phyloP scores from a whole-genome alignment of 805 yeast species.

The Candida easanensis region DNA sequence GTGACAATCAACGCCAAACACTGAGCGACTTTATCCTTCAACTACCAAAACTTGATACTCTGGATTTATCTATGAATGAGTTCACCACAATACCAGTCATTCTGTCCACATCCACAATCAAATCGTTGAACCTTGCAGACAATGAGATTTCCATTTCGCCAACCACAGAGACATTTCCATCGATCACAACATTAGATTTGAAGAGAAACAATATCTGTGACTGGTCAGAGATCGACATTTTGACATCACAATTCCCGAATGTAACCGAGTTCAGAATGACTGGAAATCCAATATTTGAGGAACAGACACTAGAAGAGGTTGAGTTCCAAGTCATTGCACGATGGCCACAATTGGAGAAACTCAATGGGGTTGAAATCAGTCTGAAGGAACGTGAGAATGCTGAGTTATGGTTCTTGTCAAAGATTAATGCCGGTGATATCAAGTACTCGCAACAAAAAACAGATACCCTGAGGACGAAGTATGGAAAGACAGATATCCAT shows the following conservation, averaged over 20 bases:
- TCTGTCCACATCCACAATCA: conserved; percentile 4
- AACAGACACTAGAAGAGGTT: conserved; percentile 21
- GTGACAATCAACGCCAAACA: conserved; percentile 24
- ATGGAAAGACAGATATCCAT: conserved; percentile 28
- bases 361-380: conserved; percentile 59
- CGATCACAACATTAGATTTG: conserved; percentile 42
- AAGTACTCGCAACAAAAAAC: conserved; percentile 20
- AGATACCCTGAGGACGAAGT: conserved; percentile 1
- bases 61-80: conserved; percentile 14
- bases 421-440: conserved; percentile 34
- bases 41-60: conserved; percentile 2
- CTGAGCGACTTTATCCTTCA: conserved; percentile 5
- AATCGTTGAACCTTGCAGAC: conserved; percentile 14
- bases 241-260: conserved; percentile 38
- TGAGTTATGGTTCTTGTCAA: conserved; percentile 63
- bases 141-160: conserved; percentile 25
- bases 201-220: conserved; percentile 43
- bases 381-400: conserved; percentile 53
- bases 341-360: conserved; percentile 32
- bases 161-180: conserved; percentile 19
- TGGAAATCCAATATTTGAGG: conserved; percentile 47
- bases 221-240: conserved; percentile 50
- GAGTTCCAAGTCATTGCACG: conserved; percentile 45
- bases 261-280: conserved; percentile 47
- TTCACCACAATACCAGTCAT: conserved; percentile 15